Evolutionary conservation across 305 asterid genomes (phyloP), one percentile per base, ranked within the genome.

Genomic region (Stenogyne calaminthoides): DNA sequence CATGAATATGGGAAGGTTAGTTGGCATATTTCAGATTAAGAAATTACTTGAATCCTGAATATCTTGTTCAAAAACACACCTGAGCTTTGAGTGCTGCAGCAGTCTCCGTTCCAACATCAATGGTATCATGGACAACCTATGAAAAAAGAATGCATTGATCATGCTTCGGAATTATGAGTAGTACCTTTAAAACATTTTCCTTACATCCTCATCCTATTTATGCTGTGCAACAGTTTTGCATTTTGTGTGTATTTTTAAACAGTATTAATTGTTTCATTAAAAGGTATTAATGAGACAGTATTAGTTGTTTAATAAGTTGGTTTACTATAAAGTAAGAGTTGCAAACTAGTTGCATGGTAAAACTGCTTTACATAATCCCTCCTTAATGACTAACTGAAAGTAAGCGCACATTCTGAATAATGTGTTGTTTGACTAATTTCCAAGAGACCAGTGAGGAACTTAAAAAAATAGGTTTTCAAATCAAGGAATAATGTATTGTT

Each of bases 71-170:
- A 80, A 77, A 69, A 86, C 89, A 67, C 76, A 94, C 99, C 98
- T 94, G 99, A 71, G 98, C 96, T 87, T 94, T 94, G 67, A 94
- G 92, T 77, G 98, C 91, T 61, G 96, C 92, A 54, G 99, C 98
- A 66, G 99, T 90, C 77, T 94, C 97, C 8, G 98, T 92, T 74
- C 99, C 99, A 77, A 92, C 98, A 69, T 86, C 83, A 65, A 92
- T 25, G 37, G 99, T 90, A 9, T 90, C 90, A 46, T 88, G 98
- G 77, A 94, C 98, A 82, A 94, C 99, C 99, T 94, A 81, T 36
- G 57, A 69, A 79, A 77, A 71, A 74, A 73, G 64, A 55, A 78
- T 59, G 55, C 62, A 72, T 74, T 25, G 40, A 63, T 77, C 69
- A 78, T 71, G 70, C 65, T 75, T 69, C 55, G 75, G 49, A 75